Conservation (phyloP, 495 filamentous ascomycete genomes). For the Penicillium crystallinum region DNA sequence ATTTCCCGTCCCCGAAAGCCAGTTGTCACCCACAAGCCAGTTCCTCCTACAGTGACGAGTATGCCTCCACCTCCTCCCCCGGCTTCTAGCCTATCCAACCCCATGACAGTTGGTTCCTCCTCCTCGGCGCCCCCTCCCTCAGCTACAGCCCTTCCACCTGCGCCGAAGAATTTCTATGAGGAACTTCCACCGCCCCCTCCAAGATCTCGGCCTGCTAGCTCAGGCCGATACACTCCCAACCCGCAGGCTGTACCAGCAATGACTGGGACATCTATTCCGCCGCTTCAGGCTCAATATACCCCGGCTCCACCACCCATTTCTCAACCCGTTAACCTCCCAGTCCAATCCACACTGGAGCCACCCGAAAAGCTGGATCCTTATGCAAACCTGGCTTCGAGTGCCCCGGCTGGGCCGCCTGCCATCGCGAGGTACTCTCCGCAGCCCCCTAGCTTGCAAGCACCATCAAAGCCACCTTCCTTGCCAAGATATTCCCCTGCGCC, state of each 20-base stretch:
- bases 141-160: slow-evolving; percentile 16
- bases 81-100: slow-evolving; percentile 49
- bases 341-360: slow-evolving; percentile 40
- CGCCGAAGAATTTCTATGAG: slow-evolving; percentile 73
- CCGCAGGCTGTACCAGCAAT: slow-evolving; percentile 17
- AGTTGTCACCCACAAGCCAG: slow-evolving; percentile 35
- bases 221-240: slow-evolving; percentile 50
- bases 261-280: slow-evolving; percentile 5
- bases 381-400: slow-evolving; percentile 37
- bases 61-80: slow-evolving; percentile 45
- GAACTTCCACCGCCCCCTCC: slow-evolving; percentile 68
- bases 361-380: slow-evolving; percentile 63
- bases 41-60: slow-evolving; percentile 17
- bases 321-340: slow-evolving; percentile 5
- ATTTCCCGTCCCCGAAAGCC: slow-evolving; percentile 63
- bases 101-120: slow-evolving; percentile 28
- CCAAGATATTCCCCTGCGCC: slow-evolving; percentile 39
- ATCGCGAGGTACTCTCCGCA: slow-evolving; percentile 38
- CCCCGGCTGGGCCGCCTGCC: slow-evolving; percentile 35
- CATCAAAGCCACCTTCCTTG: slow-evolving; percentile 29
- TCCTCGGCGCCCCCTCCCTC: slow-evolving; percentile 29
- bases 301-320: slow-evolving; percentile 22
- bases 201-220: slow-evolving; percentile 43
- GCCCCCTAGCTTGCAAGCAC: slow-evolving; percentile 28
- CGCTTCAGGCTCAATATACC: slow-evolving; percentile 16